These are phyloP conservation scores for Paramecium sexaurelia DNA, from an alignment of 73 alveolate species.

Conservation along the genomic window DNA sequence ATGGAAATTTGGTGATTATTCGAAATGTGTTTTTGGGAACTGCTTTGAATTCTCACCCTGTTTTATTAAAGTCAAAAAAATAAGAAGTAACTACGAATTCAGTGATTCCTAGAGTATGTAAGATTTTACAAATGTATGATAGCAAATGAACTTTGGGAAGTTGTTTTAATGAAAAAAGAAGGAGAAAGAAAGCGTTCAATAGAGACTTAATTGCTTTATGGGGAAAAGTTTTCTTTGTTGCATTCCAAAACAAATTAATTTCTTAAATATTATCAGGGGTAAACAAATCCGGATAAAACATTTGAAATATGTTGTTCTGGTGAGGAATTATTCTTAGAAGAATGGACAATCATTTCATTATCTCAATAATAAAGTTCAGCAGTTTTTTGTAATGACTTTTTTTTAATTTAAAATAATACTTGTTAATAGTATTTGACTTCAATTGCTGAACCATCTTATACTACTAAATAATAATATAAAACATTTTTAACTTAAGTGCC, in stretches of 20 bases:
- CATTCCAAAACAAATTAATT: neutral
- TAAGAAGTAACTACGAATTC: neutral
- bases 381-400: neutral
- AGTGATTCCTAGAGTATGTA: neutral
- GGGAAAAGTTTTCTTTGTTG: neutral
- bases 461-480: neutral
- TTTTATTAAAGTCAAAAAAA: neutral
- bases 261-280: neutral
- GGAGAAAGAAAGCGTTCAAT: neutral
- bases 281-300: neutral
- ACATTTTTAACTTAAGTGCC: neutral
- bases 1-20: neutral
- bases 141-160: neutral
- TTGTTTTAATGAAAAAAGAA: neutral
- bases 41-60: neutral
- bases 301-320: neutral
- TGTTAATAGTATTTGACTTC: neutral
- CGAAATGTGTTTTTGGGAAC: slow-evolving; percentile 8
- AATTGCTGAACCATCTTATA: neutral
- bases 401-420: neutral
- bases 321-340: neutral
- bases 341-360: neutral
- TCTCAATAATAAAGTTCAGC: neutral
- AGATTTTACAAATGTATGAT: neutral
- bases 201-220: neutral